Evolutionary conservation across 257 asterid species (phyloP), one percentile per base, ranked within the genome.

Genomic region (Knoxia roxburghii): DNA sequence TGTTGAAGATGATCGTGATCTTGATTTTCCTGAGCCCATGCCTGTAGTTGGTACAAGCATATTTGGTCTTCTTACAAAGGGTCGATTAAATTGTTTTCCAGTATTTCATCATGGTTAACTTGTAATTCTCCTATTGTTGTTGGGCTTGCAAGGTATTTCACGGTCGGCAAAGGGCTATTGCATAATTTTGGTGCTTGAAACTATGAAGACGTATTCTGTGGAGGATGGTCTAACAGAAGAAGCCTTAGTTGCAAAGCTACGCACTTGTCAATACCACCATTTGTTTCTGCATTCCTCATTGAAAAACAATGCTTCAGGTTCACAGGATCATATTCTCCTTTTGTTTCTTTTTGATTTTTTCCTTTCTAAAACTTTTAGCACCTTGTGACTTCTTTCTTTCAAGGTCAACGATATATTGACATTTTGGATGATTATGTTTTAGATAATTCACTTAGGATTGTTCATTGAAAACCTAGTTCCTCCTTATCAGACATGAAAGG

Each of bases 1-100:
- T 56, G 95, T 88, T 69, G 97, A 87, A 77, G 99, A 81, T 75
- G 93, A 90, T 65, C 91, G 81, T 40, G 96, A 93, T 78, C 85
- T 93, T 52, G 94, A 93, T 65, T 93, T 93, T 78, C 99, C 99
- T 23, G 99, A 93, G 67, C 97, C 99, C 26, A 93, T 90, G 99
- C 99, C 94, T 21, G 89, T 93, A 63, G 82, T 93, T 72, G 99
- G 99, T 93, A 86, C 68, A 74, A 53, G 17, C 75, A 48, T 54
- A 21, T 45, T 24, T 62, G 20, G 33, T 53, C 49, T 59, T 73
- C 41, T 43, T 33, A 51, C 24, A 62, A 24, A 27, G n/a, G 32
- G n/a, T 33, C 11, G 65, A 5, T 67, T 35, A 48, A 35, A 49
- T 33, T 64, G 29, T 43, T 12, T 43, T 35, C 35, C 15, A 13